These are phyloP conservation scores for Candolleomyces efflorescens DNA, from an alignment of 768 basidiomycete species.

Conservation along the genomic window DNA sequence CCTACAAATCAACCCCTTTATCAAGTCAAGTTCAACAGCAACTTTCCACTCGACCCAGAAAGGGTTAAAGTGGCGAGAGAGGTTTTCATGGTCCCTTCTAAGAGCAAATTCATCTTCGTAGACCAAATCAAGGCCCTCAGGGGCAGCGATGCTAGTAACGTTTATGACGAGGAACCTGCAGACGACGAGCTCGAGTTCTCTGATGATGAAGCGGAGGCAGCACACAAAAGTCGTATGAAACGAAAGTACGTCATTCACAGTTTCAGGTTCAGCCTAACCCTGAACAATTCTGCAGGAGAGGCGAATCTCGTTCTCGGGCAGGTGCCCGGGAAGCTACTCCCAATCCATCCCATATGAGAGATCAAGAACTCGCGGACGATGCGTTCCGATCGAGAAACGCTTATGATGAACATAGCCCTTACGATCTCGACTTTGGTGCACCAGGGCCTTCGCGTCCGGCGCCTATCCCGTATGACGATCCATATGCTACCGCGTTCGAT, in stretches of 20 bases:
- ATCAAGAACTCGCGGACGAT: constrained; percentile 49
- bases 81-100: constrained; percentile 79
- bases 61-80: constrained; percentile 52
- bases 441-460: constrained; percentile 54
- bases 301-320: constrained; percentile 46
- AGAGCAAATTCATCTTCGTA: constrained; percentile 83
- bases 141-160: constrained; percentile 93
- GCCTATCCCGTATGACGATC: constrained; percentile 77
- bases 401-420: constrained; percentile 63
- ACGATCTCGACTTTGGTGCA: constrained; percentile 60
- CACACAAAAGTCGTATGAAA: constrained; percentile 58
- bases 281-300: constrained; percentile 38
- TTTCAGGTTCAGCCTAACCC: constrained; percentile 4
- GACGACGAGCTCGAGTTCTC: constrained; percentile 93
- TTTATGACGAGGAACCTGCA: constrained; percentile 90
- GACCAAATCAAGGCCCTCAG: constrained; percentile 63
- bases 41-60: constrained; percentile 56
- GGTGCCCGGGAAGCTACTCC: constrained; percentile 49
- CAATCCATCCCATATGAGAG: constrained; percentile 46
- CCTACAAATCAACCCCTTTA: constrained; percentile 89
- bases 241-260: constrained; percentile 43
- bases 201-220: constrained; percentile 89
- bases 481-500: constrained; percentile 53
- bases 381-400: constrained; percentile 52
- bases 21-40: constrained; percentile 73